Evolutionary conservation across 257 asterid species (phyloP).

Genomic region (Capsicum pubescens): DNA sequence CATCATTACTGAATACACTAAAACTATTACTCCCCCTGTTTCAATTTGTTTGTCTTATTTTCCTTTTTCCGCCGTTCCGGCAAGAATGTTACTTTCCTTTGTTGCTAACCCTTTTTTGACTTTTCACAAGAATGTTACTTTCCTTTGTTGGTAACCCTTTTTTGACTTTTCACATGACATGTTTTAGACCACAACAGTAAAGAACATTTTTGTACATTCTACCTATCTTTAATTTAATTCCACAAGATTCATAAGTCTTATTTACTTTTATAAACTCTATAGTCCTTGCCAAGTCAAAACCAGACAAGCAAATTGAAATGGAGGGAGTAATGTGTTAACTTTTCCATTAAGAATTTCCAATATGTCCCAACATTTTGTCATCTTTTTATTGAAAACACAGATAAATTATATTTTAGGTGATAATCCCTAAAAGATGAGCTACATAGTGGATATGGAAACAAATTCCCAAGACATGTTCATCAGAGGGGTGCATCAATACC

Average conservation of each 20-base stretch:
- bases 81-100: no score
- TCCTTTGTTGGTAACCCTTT: no score
- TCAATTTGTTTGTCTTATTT: no score
- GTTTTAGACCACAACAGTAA: no score
- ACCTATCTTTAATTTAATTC: background rate
- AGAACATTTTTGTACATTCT: no score
- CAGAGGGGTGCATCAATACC: constrained; percentile 95
- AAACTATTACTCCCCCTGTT: no score
- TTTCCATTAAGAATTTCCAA: background rate
- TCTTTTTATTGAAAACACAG: constrained; percentile 40
- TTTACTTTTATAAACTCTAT: background rate
- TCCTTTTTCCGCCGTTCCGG: no score
- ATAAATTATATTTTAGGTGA: constrained; percentile 72
- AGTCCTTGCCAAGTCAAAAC: background rate
- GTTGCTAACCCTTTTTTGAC: no score
- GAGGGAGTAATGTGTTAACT: background rate
- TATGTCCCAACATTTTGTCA: background rate
- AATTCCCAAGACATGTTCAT: constrained; percentile 73
- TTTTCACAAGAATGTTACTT: no score
- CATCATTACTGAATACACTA: no score
- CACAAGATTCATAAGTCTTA: background rate
- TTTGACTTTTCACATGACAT: no score
- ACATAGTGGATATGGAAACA: constrained; percentile 68
- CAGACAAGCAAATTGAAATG: background rate
- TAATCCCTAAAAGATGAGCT: constrained; percentile 82